A percentile compares a stretch with the other conserved stretches of the same genome.
These are phyloP conservation scores for Monosporascus ibericus DNA, from an alignment of 2,329 filamentous ascomycete species.

Conservation along the genomic window DNA sequence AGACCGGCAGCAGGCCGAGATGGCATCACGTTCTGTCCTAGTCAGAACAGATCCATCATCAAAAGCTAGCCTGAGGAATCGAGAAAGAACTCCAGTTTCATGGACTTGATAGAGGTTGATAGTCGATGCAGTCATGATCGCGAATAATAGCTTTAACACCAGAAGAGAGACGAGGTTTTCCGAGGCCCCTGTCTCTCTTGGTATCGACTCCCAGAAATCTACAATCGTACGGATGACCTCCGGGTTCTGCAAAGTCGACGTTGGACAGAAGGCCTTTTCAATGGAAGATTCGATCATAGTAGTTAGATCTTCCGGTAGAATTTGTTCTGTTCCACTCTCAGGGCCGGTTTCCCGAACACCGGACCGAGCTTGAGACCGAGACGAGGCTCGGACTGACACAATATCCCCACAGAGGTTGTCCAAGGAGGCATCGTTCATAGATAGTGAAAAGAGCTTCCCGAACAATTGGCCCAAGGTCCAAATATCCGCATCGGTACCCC, in stretches of 20 bases:
- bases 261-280: constrained; percentile 42
- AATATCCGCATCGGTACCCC: constrained; percentile 60
- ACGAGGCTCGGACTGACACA: constrained; percentile 8
- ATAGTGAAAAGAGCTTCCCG: constrained; percentile 74
- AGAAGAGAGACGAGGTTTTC: constrained; percentile 54
- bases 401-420: constrained; percentile 56
- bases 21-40: constrained; percentile 48
- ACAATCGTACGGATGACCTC: constrained; percentile 58
- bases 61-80: constrained; percentile 59
- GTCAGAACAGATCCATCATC: constrained; percentile 43
- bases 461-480: constrained; percentile 70
- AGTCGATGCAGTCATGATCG: constrained; percentile 54
- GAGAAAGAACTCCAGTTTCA: constrained; percentile 62
- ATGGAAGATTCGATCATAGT: constrained; percentile 32
- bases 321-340: background rate
- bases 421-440: constrained; percentile 70
- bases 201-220: constrained; percentile 58
- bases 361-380: constrained; percentile 8
- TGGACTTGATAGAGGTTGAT: constrained; percentile 69
- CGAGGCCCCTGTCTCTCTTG: constrained; percentile 36
- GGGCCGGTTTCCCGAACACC: constrained; percentile 14
- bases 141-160: constrained; percentile 58
- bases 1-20: constrained; percentile 61
- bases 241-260: constrained; percentile 50
- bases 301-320: constrained; percentile 2